Evolutionary conservation across 1,284 basidiomycete species (phyloP), one percentile per base, ranked within the genome.

Genomic region (Kalmanozyma brasiliensis): DNA sequence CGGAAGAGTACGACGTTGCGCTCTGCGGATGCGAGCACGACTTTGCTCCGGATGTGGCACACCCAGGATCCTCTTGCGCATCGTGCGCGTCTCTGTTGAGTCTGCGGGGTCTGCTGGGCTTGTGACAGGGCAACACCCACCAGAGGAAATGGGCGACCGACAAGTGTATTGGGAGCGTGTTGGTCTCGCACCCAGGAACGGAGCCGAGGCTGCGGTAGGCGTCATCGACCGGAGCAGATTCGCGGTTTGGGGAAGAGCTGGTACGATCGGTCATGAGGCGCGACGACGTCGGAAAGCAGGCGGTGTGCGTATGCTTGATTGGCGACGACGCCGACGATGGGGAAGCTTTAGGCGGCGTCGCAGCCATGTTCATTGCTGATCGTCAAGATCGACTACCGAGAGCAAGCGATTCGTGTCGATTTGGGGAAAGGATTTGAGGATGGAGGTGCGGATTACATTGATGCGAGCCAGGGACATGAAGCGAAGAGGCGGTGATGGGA

Each of bases 241-340:
- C 22, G 22, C 5, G 13, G 22, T 13, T 9, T n/a, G 8, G 20
- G 20, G 30, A 17, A 10, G 4, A 30, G 8, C 11, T 26, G 38
- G 20, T 20, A 3, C 29, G 11, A 16, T n/a, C 5, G 8, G 52
- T 4, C 13, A 36, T 34, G 23, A 17, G 29, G 19, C 47, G 52
- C 17, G 59, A 61, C 8, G 59, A 35, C 14, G 59, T 55, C 10
- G 59, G 59, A 22, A 53, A 61, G 47, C 59, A 61, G 7, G 41
- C 26, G 1, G 40, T 32, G n/a, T 30, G 43, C n/a, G 14, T 19
- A 13, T 23, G 33, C 14, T n/a, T 16, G 3, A 40, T 36, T 3
- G 37, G 36, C 16, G 33, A 9, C 17, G 32, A 9, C 13, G 19
- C 13, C 20, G 23, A 33, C 20, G 45, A 16, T 14, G 29, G 19